A percentile compares a stretch with the other conserved stretches of the same genome.
phyloP scores from a whole-genome alignment of 345 rosid species.

The Garcia nutans region DNA sequence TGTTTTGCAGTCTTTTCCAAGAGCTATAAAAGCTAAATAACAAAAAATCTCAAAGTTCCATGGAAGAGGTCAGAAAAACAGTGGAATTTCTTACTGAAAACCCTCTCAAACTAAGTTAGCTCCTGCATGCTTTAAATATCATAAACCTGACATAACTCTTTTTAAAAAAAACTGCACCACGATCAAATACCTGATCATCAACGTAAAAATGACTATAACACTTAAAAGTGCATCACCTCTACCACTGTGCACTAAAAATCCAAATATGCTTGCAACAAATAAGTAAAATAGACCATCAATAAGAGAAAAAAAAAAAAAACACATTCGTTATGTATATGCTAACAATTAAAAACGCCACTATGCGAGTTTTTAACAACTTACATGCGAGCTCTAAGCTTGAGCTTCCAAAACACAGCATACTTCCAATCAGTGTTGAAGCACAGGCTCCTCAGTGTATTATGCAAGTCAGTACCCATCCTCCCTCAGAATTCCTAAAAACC shows the following conservation, averaged over 20 bases:
- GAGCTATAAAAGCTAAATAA: no score
- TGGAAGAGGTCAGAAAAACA: not conserved
- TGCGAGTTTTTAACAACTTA: conserved; percentile 30
- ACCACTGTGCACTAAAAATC: not conserved
- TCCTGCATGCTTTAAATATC: not conserved
- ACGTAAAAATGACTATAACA: not conserved
- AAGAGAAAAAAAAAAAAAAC: not conserved
- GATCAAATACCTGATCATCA: not conserved
- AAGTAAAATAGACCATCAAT: not conserved
- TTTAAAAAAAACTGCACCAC: not conserved
- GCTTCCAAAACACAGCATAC: conserved; percentile 90
- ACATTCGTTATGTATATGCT: no score
- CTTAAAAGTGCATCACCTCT: not conserved
- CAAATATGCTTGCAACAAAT: not conserved
- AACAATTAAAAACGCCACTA: not conserved
- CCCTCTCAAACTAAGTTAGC: not conserved
- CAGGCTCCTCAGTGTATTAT: conserved; percentile 58
- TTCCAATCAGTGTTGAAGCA: conserved; percentile 78
- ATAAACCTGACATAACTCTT: not conserved
- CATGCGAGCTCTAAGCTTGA: conserved; percentile 73
- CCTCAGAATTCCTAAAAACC: conserved; percentile 18
- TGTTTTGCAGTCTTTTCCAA: no score
- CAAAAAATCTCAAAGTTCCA: not conserved
- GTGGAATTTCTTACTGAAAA: not conserved
- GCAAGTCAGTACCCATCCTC: conserved; percentile 59